Conservation (phyloP, 2,329 filamentous ascomycete genomes). For the Fusarium globosum region DNA sequence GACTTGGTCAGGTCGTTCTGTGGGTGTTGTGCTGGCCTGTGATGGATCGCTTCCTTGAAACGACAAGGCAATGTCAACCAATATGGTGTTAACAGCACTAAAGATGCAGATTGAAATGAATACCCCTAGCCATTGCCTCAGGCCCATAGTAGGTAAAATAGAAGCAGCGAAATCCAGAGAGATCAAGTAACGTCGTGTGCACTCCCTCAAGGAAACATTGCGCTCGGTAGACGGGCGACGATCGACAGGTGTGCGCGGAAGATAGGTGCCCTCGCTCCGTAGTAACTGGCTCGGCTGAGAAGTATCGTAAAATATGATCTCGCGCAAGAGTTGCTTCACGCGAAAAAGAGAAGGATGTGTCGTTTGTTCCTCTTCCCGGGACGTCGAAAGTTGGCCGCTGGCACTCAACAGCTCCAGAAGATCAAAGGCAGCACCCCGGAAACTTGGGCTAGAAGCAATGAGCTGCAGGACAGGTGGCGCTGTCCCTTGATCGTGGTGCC, state of each 20-base stretch:
- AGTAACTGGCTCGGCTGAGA: constrained; percentile 60
- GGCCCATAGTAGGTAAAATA: constrained; percentile 52
- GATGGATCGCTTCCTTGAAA: constrained; percentile 24
- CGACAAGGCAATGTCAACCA: constrained; percentile 56
- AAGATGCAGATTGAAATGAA: constrained; percentile 70
- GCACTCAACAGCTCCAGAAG: constrained; percentile 64
- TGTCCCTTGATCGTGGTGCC: constrained; percentile 47
- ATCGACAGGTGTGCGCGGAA: constrained; percentile 51
- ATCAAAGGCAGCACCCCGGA: constrained; percentile 59
- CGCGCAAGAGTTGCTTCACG: constrained; percentile 66
- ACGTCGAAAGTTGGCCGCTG: constrained; percentile 61
- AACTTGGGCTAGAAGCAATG: constrained; percentile 64
- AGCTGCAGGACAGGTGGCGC: constrained; percentile 62
- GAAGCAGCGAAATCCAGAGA: constrained; percentile 61
- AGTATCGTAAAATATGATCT: constrained; percentile 65
- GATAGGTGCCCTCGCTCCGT: constrained; percentile 31
- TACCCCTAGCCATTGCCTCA: constrained; percentile 61
- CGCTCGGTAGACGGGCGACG: constrained; percentile 59
- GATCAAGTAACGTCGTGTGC: constrained; percentile 63
- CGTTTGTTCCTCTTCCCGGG: constrained; percentile 60
- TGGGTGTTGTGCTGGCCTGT: constrained; percentile 10
- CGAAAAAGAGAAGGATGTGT: constrained; percentile 63
- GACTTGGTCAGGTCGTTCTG: constrained; percentile 37
- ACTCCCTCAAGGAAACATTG: constrained; percentile 61
- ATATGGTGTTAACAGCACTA: constrained; percentile 63